Conservation (phyloP, 1,284 basidiomycete genomes). For the Leccinum griseonigrum region DNA sequence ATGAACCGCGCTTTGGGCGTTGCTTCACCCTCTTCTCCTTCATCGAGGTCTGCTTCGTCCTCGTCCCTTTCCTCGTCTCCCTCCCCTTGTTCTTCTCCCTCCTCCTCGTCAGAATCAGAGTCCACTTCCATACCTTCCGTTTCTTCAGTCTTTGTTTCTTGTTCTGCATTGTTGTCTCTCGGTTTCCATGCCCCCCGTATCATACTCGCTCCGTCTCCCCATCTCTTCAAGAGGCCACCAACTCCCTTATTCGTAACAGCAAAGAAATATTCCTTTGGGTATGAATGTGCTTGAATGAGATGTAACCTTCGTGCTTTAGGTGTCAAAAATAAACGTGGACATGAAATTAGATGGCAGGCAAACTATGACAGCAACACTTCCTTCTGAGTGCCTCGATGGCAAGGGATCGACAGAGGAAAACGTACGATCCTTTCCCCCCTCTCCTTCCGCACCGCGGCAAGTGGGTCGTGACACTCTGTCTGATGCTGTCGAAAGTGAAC, state of each 20-base stretch:
- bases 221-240: constrained; percentile 67
- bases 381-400: constrained; percentile 1
- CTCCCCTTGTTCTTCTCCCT: constrained; percentile 23
- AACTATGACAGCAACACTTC: constrained; percentile 51
- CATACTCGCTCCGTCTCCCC: constrained; percentile 79
- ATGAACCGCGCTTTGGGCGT: constrained; percentile 28
- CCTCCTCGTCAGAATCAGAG: constrained; percentile 29
- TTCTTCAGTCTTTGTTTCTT: constrained; percentile 10
- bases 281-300: constrained; percentile 78
- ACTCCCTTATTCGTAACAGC: constrained; percentile 86
- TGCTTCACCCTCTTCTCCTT: constrained; percentile 26
- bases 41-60: constrained; percentile 25
- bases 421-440: constrained; percentile 87
- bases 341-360: constrained; percentile 72
- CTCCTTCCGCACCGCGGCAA: constrained; percentile 70
- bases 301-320: constrained; percentile 81
- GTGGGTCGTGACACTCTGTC: constrained; percentile 84
- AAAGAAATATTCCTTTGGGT: constrained; percentile 87
- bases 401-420: constrained; percentile 18
- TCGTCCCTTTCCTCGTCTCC: constrained; percentile 22
- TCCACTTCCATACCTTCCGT: constrained; percentile 29
- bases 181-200: constrained; percentile 69
- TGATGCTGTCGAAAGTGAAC: constrained; percentile 57
- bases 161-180: constrained; percentile 27
- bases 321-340: constrained; percentile 61